Evolutionary conservation across 2,329 filamentous ascomycete genomes (phyloP), one percentile per base, ranked within the genome.

Genomic region (Cercospora sp.): DNA sequence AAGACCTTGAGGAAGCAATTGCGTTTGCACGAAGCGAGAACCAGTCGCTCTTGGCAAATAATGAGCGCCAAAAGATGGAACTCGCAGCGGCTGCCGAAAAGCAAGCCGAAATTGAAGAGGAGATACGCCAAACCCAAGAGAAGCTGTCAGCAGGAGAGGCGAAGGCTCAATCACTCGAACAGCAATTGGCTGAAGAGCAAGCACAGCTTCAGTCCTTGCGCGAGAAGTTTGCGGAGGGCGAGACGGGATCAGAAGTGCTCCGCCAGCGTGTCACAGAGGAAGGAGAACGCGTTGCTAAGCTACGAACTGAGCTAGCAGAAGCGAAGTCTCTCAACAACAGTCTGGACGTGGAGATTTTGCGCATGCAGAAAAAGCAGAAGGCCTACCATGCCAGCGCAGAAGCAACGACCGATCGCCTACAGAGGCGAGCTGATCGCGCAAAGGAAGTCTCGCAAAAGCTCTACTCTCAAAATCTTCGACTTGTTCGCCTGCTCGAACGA

Each of bases 371-470:
- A 68, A 91, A 89, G 76, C 78, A 89, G 55, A 82, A 88, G 33
- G 80, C 80, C 3, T 79, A 86, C 2, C 85, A 90, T 69, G 78
- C 78, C 8, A 78, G 79, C 40, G 79, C 79, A 16, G 80, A 84
- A 7, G 78, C 80, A 2, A 77, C 89, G 16, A 83, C 83, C 16
- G 81, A 81, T 26, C 87, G 89, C 61, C 87, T 92, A 58, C 88
- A 93, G 53, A 85, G 87, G 57, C 91, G 93, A 57, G 90, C 90
- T 48, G 83, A 85, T 63, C 90, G 89, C 70, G 90, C 92, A 5
- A 93, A 92, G 77, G 92, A 97, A 71, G 83, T 98, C 12, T 96
- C 93, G 1, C 91, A 93, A 75, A 88, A 90, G 65, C 84, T 97
- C 3, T 96, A 92, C 77, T 86, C 88, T 1, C 92, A 97, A 69